These are phyloP conservation scores for Colletotrichum chlorophyti DNA, from an alignment of 2,329 filamentous ascomycete species.

Conservation along the genomic window DNA sequence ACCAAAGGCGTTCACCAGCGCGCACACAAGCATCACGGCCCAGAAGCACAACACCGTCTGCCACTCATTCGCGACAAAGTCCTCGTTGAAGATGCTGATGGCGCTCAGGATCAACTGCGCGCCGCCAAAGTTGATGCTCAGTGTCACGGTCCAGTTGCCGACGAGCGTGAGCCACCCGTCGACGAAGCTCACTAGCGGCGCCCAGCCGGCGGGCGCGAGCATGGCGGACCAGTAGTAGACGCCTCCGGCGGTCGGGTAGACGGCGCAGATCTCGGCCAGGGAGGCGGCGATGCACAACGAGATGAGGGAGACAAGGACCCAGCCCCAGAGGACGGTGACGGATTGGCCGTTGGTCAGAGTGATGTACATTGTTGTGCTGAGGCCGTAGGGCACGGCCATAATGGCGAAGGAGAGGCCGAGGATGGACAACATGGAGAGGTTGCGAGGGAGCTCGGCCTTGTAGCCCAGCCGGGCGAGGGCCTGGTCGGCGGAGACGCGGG, in stretches of 20 bases:
- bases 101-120: slow-evolving; percentile 65
- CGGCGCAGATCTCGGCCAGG: slow-evolving; percentile 72
- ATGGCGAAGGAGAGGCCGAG: slow-evolving; percentile 75
- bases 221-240: slow-evolving; percentile 78
- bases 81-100: slow-evolving; percentile 73
- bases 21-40: slow-evolving; percentile 72
- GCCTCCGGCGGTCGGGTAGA: slow-evolving; percentile 72
- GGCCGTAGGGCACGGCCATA: slow-evolving; percentile 74
- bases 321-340: slow-evolving; percentile 75
- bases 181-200: slow-evolving; percentile 72
- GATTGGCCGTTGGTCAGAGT: slow-evolving; percentile 72
- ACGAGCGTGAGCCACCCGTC: slow-evolving; percentile 76
- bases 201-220: slow-evolving; percentile 69
- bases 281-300: slow-evolving; percentile 69
- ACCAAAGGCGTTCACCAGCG: slow-evolving; percentile 69
- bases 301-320: slow-evolving; percentile 70
- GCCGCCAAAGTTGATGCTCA: slow-evolving; percentile 74
- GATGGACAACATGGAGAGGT: slow-evolving; percentile 62
- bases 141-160: slow-evolving; percentile 72
- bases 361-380: slow-evolving; percentile 73
- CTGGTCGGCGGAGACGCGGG: slow-evolving; percentile 26
- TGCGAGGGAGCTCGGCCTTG: slow-evolving; percentile 56
- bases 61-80: slow-evolving; percentile 71
- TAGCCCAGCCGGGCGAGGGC: slow-evolving; percentile 53
- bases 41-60: slow-evolving; percentile 77